Evolutionary conservation across 2,329 filamentous ascomycete species (phyloP).

Genomic region (Gaeumannomyces sp.): DNA sequence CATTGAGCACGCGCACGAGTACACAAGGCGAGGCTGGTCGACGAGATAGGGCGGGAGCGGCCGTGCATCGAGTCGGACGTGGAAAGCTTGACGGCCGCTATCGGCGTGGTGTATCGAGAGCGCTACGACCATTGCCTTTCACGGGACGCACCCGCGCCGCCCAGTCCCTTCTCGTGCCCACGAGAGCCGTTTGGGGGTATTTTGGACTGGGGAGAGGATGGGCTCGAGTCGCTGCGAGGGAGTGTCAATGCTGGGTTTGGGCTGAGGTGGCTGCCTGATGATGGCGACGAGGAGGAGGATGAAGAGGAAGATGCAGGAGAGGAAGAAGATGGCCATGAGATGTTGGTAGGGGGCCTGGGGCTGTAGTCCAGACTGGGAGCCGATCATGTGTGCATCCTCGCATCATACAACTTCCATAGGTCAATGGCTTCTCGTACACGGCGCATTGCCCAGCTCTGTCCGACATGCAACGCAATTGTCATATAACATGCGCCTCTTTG

Average conservation of each 20-base stretch:
- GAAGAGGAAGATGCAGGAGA: background rate
- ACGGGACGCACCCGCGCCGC: background rate
- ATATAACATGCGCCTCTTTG: background rate
- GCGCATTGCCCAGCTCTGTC: too few relatives aligned
- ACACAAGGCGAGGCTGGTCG: slow-evolving; percentile 37
- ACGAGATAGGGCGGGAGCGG: slow-evolving; percentile 32
- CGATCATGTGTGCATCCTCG: too few relatives aligned
- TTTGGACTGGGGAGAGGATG: slow-evolving; percentile 32
- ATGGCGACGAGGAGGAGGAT: background rate
- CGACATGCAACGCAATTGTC: background rate
- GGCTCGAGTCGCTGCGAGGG: background rate
- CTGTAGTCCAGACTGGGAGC: background rate
- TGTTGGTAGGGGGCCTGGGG: background rate
- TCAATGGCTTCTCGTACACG: too few relatives aligned
- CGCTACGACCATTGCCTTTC: background rate
- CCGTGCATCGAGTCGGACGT: slow-evolving; percentile 38
- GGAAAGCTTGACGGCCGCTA: slow-evolving; percentile 31
- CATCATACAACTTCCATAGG: too few relatives aligned
- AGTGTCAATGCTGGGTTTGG: background rate
- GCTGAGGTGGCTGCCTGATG: background rate
- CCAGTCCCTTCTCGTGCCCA: background rate
- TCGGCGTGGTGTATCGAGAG: slow-evolving; percentile 17
- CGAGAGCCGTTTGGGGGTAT: slow-evolving; percentile 27
- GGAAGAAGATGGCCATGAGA: background rate
- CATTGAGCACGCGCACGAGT: slow-evolving; percentile 39